Percentiles rank a stretch among this genome's conserved stretches.
Conservation (phyloP, 163 green algal species). For the Volvox carteri region DNA sequence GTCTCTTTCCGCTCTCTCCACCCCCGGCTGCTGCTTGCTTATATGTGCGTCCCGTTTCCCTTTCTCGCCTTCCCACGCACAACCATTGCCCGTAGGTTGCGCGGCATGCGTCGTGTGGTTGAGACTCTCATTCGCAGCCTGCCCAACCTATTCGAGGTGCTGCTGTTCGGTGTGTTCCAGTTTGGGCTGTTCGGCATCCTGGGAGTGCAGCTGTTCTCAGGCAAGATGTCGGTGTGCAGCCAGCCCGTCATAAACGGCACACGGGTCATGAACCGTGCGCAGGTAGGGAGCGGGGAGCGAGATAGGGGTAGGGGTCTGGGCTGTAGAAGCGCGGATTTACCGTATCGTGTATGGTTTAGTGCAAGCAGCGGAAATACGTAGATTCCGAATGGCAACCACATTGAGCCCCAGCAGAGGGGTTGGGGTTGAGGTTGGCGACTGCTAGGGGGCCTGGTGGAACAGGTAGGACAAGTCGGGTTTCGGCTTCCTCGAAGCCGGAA, state of each 20-base stretch:
- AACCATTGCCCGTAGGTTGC: not conserved
- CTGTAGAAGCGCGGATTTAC: not conserved
- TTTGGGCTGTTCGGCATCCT: slow-evolving; percentile 76
- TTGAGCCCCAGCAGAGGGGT: no score
- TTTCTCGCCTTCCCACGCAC: no score
- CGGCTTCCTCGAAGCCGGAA: no score
- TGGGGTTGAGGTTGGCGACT: no score
- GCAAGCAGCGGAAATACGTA: no score
- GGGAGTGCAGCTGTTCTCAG: slow-evolving; percentile 70
- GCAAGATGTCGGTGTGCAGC: slow-evolving; percentile 43
- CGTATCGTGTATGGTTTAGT: no score
- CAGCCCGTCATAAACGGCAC: slow-evolving; percentile 16
- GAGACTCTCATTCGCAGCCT: slow-evolving; percentile 71
- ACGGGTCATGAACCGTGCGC: not conserved
- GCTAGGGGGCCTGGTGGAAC: no score
- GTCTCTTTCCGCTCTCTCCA: no score
- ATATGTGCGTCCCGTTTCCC: no score
- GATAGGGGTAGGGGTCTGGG: not conserved
- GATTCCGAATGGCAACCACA: no score
- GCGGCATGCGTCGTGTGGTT: slow-evolving; percentile 60
- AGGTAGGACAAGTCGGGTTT: no score
- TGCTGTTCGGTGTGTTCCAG: slow-evolving; percentile 65
- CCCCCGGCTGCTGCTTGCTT: no score
- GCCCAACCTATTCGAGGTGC: slow-evolving; percentile 62
- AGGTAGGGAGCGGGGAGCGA: slow-evolving; percentile 5